phyloP scores from a whole-genome alignment of 352 stramenopile species.

The Phytopythium cucurbitacearum region DNA sequence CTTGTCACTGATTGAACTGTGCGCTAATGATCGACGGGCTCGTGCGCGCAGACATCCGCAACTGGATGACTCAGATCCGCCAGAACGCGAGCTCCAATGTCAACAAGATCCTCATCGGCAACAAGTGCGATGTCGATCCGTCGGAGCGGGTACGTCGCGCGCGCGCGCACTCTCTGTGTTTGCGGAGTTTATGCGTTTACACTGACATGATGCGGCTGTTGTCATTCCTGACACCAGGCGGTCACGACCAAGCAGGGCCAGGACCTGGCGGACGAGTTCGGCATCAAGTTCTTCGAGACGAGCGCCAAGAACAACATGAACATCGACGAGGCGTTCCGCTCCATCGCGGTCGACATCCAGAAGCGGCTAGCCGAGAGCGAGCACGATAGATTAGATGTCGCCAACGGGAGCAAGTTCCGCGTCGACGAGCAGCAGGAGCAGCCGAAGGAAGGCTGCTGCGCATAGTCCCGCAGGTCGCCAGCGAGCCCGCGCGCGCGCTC shows the following conservation, averaged over 20 bases:
- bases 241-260: conserved; percentile 93
- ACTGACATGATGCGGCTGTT: conserved; percentile 10
- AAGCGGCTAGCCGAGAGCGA: conserved; percentile 84
- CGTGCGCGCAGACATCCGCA: conserved; percentile 67
- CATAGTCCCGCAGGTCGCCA: conserved; percentile 14
- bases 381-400: conserved; percentile 87
- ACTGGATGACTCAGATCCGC: conserved; percentile 91
- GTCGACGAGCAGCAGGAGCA: conserved; percentile 80
- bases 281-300: conserved; percentile 94
- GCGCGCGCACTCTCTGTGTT: not conserved
- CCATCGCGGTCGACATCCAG: conserved; percentile 87
- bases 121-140: conserved; percentile 98
- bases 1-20: not conserved
- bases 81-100: conserved; percentile 99
- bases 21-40: not conserved
- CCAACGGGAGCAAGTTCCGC: conserved; percentile 81
- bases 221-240: conserved; percentile 30
- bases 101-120: conserved; percentile 99
- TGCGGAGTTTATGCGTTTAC: conserved; percentile 6
- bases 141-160: conserved; percentile 87
- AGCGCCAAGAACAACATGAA: conserved; percentile 93
- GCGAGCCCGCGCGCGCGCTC: too few species aligned
- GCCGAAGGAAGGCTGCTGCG: conserved; percentile 78
- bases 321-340: conserved; percentile 88
- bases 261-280: conserved; percentile 91